These are phyloP conservation scores for Boletus calvinii DNA, from an alignment of 1,284 basidiomycete genomes.

Conservation along the genomic window DNA sequence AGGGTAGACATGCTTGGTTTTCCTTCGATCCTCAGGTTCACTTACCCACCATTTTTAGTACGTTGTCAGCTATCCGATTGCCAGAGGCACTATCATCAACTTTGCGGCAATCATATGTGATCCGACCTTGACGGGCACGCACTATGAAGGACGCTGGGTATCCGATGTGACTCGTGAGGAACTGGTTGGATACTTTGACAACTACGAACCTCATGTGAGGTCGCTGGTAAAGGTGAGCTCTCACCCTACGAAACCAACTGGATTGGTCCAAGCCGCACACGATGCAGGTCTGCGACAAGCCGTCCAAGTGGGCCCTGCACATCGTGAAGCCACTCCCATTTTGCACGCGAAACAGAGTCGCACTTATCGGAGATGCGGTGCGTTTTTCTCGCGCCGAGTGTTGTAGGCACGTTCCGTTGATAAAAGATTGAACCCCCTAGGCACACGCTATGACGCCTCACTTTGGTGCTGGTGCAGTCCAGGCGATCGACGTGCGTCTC, in stretches of 20 bases:
- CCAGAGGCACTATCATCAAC: conserved; percentile 42
- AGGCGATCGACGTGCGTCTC: conserved; percentile 32
- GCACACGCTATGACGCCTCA: conserved; percentile 35
- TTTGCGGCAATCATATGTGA: conserved; percentile 39
- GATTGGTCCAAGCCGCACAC: not conserved
- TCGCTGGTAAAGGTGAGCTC: conserved; percentile 39
- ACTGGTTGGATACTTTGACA: conserved; percentile 30
- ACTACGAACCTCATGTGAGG: conserved; percentile 46
- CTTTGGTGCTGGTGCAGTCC: conserved; percentile 31
- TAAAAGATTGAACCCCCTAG: conserved; percentile 4
- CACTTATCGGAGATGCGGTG: conserved; percentile 39
- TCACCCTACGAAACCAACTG: too few relatives aligned
- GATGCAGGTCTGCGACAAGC: conserved; percentile 21
- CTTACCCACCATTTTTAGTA: conserved; percentile 29
- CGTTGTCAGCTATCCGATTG: conserved; percentile 44
- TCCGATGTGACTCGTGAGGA: conserved; percentile 30
- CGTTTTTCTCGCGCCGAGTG: conserved; percentile 1
- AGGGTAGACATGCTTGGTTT: conserved; percentile 3
- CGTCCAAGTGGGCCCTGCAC: conserved; percentile 34
- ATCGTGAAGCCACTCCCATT: conserved; percentile 34
- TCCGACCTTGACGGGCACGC: conserved; percentile 36
- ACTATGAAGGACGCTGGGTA: conserved; percentile 39
- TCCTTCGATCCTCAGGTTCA: not conserved
- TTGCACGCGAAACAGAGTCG: conserved; percentile 30
- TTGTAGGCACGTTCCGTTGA: not conserved